A percentile compares a stretch with the other conserved stretches of the same genome.
phyloP scores from a whole-genome alignment of 2,329 filamentous ascomycete genomes.

The Zasmidium citrigriseum region DNA sequence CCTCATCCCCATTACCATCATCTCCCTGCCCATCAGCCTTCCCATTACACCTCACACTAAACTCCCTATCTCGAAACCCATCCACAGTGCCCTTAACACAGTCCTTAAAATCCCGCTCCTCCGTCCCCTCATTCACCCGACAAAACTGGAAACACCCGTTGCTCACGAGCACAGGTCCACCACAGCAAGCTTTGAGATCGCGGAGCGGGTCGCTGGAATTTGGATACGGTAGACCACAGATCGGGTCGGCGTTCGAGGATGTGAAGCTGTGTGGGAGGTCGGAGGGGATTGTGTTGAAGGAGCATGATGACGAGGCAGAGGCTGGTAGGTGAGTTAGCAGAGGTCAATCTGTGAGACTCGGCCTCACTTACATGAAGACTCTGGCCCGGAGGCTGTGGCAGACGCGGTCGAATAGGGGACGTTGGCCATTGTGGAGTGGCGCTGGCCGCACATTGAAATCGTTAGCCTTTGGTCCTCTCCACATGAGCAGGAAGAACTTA shows the following conservation, averaged over 20 bases:
- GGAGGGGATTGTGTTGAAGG: constrained; percentile 3
- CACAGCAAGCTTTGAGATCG: constrained; percentile 6
- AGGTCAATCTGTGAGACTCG: too few species aligned
- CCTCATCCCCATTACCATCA: not conserved
- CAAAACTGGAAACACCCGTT: constrained; percentile 16
- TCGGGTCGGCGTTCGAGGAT: not conserved
- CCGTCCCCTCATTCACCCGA: not conserved
- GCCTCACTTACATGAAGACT: not conserved
- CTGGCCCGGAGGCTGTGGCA: not conserved
- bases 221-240: constrained; percentile 10
- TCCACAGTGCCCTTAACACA: constrained; percentile 11
- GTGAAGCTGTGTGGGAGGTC: not conserved
- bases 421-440: constrained; percentile 2
- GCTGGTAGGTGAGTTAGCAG: too few species aligned
- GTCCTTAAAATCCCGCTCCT: not conserved
- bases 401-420: constrained; percentile 10
- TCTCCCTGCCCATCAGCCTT: not conserved
- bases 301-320: not conserved
- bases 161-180: constrained; percentile 10
- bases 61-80: not conserved
- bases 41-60: constrained; percentile 5
- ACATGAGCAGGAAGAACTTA: not conserved
- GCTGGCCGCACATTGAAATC: not conserved
- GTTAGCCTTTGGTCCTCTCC: not conserved
- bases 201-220: not conserved